These are phyloP conservation scores for Pichia norvegensis DNA, from an alignment of 1,139 yeast genomes.

Conservation along the genomic window DNA sequence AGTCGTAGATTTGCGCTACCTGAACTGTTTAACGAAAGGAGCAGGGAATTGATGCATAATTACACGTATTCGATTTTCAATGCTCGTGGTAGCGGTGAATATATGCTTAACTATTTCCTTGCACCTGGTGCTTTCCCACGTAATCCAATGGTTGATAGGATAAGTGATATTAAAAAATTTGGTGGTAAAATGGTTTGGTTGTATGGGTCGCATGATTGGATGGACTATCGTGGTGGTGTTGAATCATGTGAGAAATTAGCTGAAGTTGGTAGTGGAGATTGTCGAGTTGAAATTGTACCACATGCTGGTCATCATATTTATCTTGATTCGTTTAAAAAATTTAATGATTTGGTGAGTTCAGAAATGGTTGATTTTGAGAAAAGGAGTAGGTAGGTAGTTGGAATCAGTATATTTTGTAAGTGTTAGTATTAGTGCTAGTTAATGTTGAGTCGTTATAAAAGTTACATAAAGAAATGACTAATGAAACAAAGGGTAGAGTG, in stretches of 20 bases:
- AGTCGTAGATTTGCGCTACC: slow-evolving; percentile 51
- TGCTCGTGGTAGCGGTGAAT: slow-evolving; percentile 69
- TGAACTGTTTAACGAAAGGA: slow-evolving; percentile 25
- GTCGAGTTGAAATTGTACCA: slow-evolving; percentile 35
- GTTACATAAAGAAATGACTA: neutral
- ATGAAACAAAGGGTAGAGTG: neutral
- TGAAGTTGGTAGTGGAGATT: slow-evolving; percentile 22
- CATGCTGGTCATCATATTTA: slow-evolving; percentile 68
- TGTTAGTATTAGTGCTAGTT: no score
- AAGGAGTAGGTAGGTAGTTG: neutral
- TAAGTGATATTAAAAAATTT: slow-evolving; percentile 18
- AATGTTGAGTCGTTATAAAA: neutral
- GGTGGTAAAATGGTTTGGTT: slow-evolving; percentile 54
- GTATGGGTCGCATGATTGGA: slow-evolving; percentile 75
- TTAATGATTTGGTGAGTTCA: slow-evolving; percentile 41
- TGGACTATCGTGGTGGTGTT: slow-evolving; percentile 55
- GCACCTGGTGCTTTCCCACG: slow-evolving; percentile 76
- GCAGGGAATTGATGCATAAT: slow-evolving; percentile 43
- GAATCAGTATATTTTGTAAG: neutral
- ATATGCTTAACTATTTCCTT: slow-evolving; percentile 57
- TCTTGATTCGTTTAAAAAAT: slow-evolving; percentile 47
- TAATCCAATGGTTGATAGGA: slow-evolving; percentile 43
- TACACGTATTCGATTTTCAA: slow-evolving; percentile 68
- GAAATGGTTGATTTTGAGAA: slow-evolving; percentile 34
- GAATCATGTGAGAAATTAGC: slow-evolving; percentile 34